Conservation (phyloP, 2,329 filamentous ascomycete species). For the Aspergillus proliferans region DNA sequence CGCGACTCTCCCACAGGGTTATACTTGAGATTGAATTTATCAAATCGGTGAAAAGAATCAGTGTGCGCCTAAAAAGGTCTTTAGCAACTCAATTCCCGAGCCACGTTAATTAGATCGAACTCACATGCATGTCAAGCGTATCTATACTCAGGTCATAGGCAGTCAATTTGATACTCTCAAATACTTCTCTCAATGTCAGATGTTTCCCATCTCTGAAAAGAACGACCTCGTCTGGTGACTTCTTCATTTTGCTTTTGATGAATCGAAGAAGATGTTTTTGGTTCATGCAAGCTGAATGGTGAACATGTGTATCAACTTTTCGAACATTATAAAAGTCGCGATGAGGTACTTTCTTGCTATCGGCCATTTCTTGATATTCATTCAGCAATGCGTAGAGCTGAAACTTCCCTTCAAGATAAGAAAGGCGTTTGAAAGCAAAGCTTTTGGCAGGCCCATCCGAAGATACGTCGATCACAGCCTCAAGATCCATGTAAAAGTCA, state of each 20-base stretch:
- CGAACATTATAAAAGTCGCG: constrained; percentile 98
- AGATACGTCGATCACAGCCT: constrained; percentile 78
- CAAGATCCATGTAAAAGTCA: constrained; percentile 93
- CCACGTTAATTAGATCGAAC: constrained; percentile 27
- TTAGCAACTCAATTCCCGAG: constrained; percentile 5
- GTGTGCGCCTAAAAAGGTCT: constrained; percentile 65
- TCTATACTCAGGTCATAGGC: constrained; percentile 98
- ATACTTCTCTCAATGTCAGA: constrained; percentile 85
- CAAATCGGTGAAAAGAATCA: constrained; percentile 96
- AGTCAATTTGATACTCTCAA: constrained; percentile 93
- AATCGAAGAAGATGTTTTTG: constrained; percentile 97
- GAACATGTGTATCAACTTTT: constrained; percentile 98
- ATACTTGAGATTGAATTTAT: constrained; percentile 99
- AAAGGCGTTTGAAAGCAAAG: constrained; percentile 88
- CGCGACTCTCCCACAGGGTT: constrained; percentile 95
- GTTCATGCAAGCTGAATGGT: constrained; percentile 99
- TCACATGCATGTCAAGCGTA: constrained; percentile 94
- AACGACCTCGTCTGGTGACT: constrained; percentile 87
- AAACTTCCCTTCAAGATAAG: constrained; percentile 95
- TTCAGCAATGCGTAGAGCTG: constrained; percentile 90
- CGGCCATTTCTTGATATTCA: constrained; percentile 95
- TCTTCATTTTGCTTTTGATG: constrained; percentile 99
- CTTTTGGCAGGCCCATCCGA: constrained; percentile 95
- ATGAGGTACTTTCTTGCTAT: constrained; percentile 95
- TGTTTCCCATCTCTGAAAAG: constrained; percentile 87